A percentile compares a stretch with the other conserved stretches of the same genome.
phyloP scores from a whole-genome alignment of 768 basidiomycete genomes.

The Boletus patriciae region DNA sequence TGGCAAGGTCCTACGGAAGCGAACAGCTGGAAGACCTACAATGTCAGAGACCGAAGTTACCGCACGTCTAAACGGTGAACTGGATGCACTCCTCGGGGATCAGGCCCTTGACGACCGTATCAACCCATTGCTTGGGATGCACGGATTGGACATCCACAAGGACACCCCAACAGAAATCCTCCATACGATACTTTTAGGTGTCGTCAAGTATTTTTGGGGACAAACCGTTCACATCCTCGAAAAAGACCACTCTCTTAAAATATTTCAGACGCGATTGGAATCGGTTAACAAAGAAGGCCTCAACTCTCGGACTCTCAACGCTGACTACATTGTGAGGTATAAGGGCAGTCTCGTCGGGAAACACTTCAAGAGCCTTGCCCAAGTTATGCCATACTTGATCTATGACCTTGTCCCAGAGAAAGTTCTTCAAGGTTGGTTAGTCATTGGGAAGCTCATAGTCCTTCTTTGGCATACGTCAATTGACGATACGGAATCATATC shows the following conservation, averaged over 20 bases:
- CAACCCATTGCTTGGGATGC: slow-evolving; percentile 14
- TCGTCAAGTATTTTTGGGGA: slow-evolving; percentile 38
- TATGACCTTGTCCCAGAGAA: slow-evolving; percentile 30
- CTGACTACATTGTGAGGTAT: slow-evolving; percentile 36
- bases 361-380: slow-evolving; percentile 33
- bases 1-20: slow-evolving; percentile 21
- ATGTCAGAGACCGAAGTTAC: slow-evolving; percentile 3
- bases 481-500: slow-evolving; percentile 35
- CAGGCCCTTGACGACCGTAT: slow-evolving; percentile 6
- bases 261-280: slow-evolving; percentile 26
- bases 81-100: slow-evolving; percentile 3
- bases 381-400: slow-evolving; percentile 31
- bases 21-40: not conserved
- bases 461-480: slow-evolving; percentile 46
- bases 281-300: slow-evolving; percentile 29
- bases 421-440: slow-evolving; percentile 31
- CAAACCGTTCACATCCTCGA: slow-evolving; percentile 24
- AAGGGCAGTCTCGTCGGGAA: slow-evolving; percentile 33
- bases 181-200: slow-evolving; percentile 35
- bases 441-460: slow-evolving; percentile 36
- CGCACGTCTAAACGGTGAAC: not conserved
- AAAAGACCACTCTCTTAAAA: slow-evolving; percentile 13
- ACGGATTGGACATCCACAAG: slow-evolving; percentile 30
- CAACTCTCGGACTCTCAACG: slow-evolving; percentile 21
- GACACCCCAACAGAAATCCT: slow-evolving; percentile 37